Conservation (phyloP, 2,329 filamentous ascomycete genomes). For the Neurospora sp. region DNA sequence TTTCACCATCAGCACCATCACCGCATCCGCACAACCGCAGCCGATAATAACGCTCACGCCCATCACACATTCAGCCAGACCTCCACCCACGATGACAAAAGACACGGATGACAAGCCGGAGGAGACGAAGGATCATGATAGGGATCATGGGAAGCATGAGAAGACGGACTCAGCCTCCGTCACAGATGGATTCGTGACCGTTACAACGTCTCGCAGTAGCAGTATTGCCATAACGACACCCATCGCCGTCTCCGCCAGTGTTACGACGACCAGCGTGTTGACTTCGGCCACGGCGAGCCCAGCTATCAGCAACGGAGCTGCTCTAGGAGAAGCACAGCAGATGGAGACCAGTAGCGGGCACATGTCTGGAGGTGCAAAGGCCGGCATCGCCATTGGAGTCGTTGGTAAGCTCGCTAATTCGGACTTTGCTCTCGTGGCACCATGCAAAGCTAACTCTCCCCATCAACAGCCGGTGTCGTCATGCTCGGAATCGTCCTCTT, state of each 20-base stretch:
- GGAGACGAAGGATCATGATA: neutral
- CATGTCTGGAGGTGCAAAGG: conserved; percentile 6
- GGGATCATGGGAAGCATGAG: neutral
- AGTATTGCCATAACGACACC: neutral
- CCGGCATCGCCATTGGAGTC: conserved; percentile 10
- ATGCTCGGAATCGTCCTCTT: conserved; percentile 3
- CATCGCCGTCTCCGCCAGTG: neutral
- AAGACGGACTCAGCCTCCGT: neutral
- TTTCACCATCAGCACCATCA: neutral
- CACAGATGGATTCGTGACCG: neutral
- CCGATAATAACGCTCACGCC: neutral
- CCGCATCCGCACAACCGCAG: neutral
- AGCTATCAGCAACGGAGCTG: neutral
- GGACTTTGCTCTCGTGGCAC: neutral
- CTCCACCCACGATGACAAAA: neutral
- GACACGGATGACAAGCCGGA: neutral
- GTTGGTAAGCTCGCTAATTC: conserved; percentile 5
- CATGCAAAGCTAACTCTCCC: neutral
- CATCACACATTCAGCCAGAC: neutral
- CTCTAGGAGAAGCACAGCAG: neutral
- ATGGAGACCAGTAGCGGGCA: neutral
- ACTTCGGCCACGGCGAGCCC: neutral
- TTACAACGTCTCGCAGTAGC: neutral
- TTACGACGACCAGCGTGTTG: neutral
- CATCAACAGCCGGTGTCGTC: conserved; percentile 2